phyloP scores from a whole-genome alignment of 352 stramenopile genomes.

The Pythium volutum region DNA sequence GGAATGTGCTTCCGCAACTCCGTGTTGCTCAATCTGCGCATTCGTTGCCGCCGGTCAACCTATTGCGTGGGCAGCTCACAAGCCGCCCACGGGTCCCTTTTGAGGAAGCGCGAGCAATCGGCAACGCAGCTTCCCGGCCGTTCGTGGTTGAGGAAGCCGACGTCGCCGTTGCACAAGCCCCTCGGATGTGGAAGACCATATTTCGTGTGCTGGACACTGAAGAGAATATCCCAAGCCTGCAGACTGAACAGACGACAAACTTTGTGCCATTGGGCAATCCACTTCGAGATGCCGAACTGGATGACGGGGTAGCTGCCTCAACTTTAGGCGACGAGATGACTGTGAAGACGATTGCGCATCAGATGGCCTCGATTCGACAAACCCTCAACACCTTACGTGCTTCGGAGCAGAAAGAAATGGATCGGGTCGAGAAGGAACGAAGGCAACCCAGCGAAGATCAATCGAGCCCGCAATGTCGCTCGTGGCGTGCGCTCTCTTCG shows the following conservation, averaged over 20 bases:
- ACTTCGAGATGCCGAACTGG: background rate
- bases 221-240: conserved; percentile 9
- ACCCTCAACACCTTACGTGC: background rate
- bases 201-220: conserved; percentile 12
- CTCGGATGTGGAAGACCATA: conserved; percentile 13
- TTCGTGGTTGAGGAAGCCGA: background rate
- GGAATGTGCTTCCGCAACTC: background rate
- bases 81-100: background rate
- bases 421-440: conserved; percentile 1
- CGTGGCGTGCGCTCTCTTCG: background rate
- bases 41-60: background rate
- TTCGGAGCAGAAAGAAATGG: background rate
- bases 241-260: background rate
- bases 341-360: background rate
- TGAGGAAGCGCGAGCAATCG: background rate
- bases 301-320: background rate
- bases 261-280: background rate
- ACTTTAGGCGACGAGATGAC: background rate
- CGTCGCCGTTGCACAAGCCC: background rate
- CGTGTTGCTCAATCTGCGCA: background rate
- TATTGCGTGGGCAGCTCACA: background rate
- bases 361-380: background rate
- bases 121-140: background rate
- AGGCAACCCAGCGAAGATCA: background rate
- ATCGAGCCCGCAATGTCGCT: background rate